Conservation (phyloP, 768 basidiomycete genomes). For the Lactarius indigo region DNA sequence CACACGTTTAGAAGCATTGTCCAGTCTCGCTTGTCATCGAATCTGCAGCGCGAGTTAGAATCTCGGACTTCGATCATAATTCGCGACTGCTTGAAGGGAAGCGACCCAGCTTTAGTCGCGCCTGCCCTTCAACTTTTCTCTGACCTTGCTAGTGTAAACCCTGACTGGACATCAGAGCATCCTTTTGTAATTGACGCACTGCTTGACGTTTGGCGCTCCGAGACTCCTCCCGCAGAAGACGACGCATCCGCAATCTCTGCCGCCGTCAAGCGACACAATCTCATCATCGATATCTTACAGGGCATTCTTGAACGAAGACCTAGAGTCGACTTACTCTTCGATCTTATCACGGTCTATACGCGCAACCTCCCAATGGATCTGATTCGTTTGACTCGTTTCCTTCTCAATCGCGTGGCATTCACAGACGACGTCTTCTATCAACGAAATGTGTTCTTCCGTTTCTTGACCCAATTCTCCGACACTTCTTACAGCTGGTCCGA, state of each 20-base stretch:
- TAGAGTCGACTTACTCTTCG: conserved; percentile 86
- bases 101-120: conserved; percentile 49
- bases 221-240: conserved; percentile 36
- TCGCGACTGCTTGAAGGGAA: conserved; percentile 45
- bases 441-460: conserved; percentile 80
- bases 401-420: conserved; percentile 81
- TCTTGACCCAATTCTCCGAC: conserved; percentile 81
- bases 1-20: conserved; percentile 83
- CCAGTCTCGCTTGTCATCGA: conserved; percentile 73
- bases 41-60: conserved; percentile 63
- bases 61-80: conserved; percentile 56
- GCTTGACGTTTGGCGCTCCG: conserved; percentile 65
- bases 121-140: conserved; percentile 74
- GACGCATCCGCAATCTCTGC: conserved; percentile 47
- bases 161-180: conserved; percentile 70
- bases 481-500: conserved; percentile 59
- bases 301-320: conserved; percentile 63
- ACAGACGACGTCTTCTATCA: conserved; percentile 65
- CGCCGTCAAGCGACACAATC: conserved; percentile 52
- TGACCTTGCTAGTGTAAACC: conserved; percentile 66
- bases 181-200: conserved; percentile 65
- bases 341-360: conserved; percentile 77
- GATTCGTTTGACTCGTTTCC: conserved; percentile 73
- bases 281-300: conserved; percentile 76
- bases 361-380: conserved; percentile 80